Evolutionary conservation across 768 basidiomycete genomes (phyloP).

Genomic region (Rhodotorula sphaerocarpa): DNA sequence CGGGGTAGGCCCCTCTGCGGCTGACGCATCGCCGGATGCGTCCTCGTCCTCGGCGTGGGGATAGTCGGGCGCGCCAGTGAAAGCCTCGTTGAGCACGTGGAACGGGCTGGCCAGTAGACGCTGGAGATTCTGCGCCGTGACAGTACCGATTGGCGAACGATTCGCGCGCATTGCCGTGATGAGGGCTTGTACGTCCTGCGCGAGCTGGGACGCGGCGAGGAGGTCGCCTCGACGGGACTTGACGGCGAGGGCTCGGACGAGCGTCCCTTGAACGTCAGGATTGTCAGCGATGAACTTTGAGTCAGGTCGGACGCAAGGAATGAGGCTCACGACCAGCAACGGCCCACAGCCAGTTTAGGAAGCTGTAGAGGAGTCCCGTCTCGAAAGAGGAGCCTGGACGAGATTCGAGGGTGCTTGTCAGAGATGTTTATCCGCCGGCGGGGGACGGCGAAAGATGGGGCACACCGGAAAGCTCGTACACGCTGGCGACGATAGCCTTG

Average conservation of each 20-base stretch:
- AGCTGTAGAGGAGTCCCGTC: slow-evolving; percentile 18
- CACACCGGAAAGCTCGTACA: slow-evolving; percentile 8
- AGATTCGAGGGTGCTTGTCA: background rate
- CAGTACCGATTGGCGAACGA: background rate
- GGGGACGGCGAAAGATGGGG: background rate
- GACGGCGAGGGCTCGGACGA: slow-evolving; percentile 17
- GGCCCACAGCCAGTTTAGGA: slow-evolving; percentile 18
- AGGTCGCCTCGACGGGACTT: slow-evolving; percentile 3
- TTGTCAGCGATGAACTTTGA: background rate
- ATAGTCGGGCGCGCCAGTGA: background rate
- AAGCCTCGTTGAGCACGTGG: background rate
- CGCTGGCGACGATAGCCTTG: slow-evolving; percentile 2
- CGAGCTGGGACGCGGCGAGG: background rate
- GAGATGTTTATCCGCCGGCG: rapidly evolving
- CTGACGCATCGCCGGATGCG: background rate
- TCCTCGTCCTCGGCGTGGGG: background rate
- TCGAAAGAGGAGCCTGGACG: slow-evolving; percentile 21
- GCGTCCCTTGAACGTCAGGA: background rate
- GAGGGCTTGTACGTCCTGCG: slow-evolving; percentile 10
- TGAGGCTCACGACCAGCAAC: slow-evolving; percentile 11
- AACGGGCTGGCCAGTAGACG: slow-evolving; percentile 15
- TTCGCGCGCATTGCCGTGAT: slow-evolving; percentile 7
- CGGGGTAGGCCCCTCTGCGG: too few relatives aligned
- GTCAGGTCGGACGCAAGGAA: too few relatives aligned
- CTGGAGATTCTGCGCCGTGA: slow-evolving; percentile 6